These are phyloP conservation scores for Isoetes taiwanensis DNA, from an alignment of 75 land plant genomes.

Conservation along the genomic window DNA sequence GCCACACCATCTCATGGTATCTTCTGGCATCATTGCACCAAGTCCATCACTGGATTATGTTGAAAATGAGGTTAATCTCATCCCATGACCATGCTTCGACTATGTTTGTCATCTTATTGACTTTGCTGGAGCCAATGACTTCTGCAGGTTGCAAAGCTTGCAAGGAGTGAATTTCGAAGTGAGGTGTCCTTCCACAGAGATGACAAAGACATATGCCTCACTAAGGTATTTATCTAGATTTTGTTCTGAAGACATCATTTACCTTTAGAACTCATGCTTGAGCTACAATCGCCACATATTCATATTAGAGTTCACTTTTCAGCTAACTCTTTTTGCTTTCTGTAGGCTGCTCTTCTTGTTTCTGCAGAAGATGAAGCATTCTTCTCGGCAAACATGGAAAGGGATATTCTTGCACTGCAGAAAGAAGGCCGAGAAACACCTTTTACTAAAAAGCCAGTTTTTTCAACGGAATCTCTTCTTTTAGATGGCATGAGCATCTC, in stretches of 20 bases:
- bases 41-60: no score
- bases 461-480: constrained; percentile 19
- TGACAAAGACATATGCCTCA: constrained; percentile 39
- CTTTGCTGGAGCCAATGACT: no score
- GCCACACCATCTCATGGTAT: no score
- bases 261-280: background rate
- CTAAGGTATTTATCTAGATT: constrained; percentile 26
- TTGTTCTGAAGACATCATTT: background rate
- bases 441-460: constrained; percentile 4
- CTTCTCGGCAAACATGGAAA: constrained; percentile 32
- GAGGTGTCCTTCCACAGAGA: constrained; percentile 32
- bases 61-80: no score
- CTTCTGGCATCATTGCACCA: no score
- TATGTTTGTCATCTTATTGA: no score
- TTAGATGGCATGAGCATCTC: constrained; percentile 40
- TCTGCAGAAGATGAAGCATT: constrained; percentile 65
- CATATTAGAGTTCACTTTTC: background rate
- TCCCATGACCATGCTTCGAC: no score
- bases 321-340: background rate
- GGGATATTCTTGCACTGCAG: constrained; percentile 29
- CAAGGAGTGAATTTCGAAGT: constrained; percentile 34
- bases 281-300: background rate
- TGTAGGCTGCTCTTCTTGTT: constrained; percentile 44
- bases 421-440: no score
- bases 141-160: constrained; percentile 23